phyloP scores from a whole-genome alignment of 768 basidiomycete species.

The Suillus variegatus region DNA sequence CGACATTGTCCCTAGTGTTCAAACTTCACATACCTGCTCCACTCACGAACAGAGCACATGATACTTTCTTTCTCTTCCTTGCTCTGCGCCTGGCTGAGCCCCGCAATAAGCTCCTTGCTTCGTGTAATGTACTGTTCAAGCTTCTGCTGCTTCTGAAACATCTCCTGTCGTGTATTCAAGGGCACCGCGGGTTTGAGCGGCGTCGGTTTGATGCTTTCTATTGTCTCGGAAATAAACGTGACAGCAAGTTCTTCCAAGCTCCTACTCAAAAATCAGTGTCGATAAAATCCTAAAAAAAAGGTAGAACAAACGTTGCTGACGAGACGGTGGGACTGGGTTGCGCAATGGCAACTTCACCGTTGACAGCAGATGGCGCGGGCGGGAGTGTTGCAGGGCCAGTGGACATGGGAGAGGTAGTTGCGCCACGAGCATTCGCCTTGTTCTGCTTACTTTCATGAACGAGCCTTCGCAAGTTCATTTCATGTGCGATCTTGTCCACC shows the following conservation, averaged over 20 bases:
- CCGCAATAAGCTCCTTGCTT: constrained; percentile 51
- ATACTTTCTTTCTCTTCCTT: constrained; percentile 55
- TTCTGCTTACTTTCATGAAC: constrained; percentile 38
- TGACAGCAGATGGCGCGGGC: constrained; percentile 6
- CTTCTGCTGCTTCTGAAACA: constrained; percentile 49
- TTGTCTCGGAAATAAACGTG: constrained; percentile 59
- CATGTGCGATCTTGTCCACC: constrained; percentile 39
- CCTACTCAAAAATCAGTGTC: neutral
- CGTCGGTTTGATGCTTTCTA: constrained; percentile 42
- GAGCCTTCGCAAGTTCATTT: constrained; percentile 32
- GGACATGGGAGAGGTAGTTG: neutral
- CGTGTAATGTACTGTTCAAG: constrained; percentile 55
- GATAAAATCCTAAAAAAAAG: neutral
- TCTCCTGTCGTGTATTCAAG: constrained; percentile 26
- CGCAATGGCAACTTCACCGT: neutral
- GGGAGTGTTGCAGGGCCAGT: neutral
- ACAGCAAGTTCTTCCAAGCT: constrained; percentile 54
- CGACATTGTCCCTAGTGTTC: neutral
- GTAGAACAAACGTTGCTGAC: constrained; percentile 5
- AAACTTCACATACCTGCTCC: constrained; percentile 49
- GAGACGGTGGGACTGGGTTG: neutral
- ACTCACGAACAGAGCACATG: constrained; percentile 47
- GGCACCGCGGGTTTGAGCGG: constrained; percentile 12
- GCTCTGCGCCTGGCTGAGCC: constrained; percentile 44
- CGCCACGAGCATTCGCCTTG: constrained; percentile 37